Evolutionary conservation across 345 rosid genomes (phyloP).

Genomic region (Syzygium jambos): DNA sequence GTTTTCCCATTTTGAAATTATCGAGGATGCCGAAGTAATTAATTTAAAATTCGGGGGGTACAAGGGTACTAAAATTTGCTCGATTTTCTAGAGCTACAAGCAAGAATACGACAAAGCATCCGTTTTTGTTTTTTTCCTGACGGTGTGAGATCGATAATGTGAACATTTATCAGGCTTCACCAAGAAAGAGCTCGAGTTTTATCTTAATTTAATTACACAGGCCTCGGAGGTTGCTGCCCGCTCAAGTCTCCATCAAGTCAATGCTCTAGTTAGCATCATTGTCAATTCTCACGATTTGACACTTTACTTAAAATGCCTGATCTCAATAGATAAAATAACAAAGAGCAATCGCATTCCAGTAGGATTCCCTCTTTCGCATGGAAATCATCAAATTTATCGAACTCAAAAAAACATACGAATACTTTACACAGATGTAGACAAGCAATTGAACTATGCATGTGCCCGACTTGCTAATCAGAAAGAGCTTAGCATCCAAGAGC

Average conservation of each 20-base stretch:
- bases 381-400: neutral
- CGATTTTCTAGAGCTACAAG: neutral
- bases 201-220: neutral
- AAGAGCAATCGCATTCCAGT: neutral
- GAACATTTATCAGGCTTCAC: neutral
- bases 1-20: neutral
- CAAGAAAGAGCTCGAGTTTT: neutral
- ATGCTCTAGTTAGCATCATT: neutral
- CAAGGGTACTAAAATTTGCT: neutral
- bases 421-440: neutral
- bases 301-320: neutral
- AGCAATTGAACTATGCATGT: neutral
- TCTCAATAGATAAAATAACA: neutral
- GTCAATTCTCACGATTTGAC: neutral
- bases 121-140: neutral
- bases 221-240: neutral
- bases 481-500: neutral
- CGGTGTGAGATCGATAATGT: neutral
- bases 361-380: neutral
- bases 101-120: neutral
- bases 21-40: neutral
- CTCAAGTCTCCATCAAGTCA: neutral
- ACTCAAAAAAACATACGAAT: neutral
- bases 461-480: rapidly evolving
- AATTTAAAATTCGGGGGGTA: neutral